phyloP scores from a whole-genome alignment of 2,329 filamentous ascomycete genomes.

The Cladophialophora psammophila region DNA sequence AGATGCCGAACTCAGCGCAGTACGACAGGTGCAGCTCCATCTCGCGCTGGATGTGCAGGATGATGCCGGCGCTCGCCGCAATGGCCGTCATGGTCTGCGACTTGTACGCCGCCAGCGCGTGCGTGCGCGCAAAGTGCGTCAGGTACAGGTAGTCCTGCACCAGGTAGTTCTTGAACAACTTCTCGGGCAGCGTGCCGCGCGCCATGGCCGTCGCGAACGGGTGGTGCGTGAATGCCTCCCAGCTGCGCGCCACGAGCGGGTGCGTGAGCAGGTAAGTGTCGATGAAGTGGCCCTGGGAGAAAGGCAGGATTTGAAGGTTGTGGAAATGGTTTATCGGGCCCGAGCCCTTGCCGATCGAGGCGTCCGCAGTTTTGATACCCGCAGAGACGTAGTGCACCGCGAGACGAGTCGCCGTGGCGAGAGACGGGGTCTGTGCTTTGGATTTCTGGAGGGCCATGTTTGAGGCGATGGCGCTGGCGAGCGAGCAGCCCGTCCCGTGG shows the following conservation, averaged over 20 bases:
- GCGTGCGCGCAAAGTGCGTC: conserved; percentile 87
- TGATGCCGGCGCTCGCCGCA: conserved; percentile 71
- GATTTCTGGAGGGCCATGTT: conserved; percentile 57
- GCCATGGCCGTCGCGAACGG: conserved; percentile 81
- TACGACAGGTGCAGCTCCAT: conserved; percentile 83
- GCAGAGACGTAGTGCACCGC: conserved; percentile 68
- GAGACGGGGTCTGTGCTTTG: conserved; percentile 24
- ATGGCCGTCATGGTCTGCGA: conserved; percentile 76
- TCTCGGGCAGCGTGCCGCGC: conserved; percentile 73
- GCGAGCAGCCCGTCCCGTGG: conserved; percentile 92
- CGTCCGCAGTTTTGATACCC: conserved; percentile 63
- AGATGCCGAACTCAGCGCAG: conserved; percentile 80
- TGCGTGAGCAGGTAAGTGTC: conserved; percentile 77
- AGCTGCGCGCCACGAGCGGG: conserved; percentile 74
- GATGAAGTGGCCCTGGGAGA: conserved; percentile 74
- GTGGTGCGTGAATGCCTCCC: conserved; percentile 80
- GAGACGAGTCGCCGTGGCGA: conserved; percentile 60
- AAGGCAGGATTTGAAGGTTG: conserved; percentile 66
- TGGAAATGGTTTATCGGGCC: conserved; percentile 75
- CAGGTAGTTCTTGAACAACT: conserved; percentile 86
- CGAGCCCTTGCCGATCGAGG: conserved; percentile 61
- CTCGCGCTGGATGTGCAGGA: conserved; percentile 79
- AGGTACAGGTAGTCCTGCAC: conserved; percentile 93
- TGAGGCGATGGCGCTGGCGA: conserved; percentile 77
- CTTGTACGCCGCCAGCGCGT: conserved; percentile 86